Conservation (phyloP, 768 basidiomycete species). For the Podaxis rugospora region DNA sequence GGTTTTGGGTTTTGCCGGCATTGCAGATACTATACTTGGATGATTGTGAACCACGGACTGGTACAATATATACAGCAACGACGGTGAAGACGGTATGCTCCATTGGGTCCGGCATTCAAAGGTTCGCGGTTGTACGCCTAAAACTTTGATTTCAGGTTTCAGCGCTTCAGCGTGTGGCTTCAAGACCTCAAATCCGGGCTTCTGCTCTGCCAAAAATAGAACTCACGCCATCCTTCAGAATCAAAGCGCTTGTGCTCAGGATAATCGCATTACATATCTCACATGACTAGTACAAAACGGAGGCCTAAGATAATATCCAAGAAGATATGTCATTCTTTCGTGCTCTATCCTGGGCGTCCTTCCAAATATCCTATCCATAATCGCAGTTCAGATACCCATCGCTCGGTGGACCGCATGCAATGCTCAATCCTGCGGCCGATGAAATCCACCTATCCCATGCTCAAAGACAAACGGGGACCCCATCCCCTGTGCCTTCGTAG, state of each 20-base stretch:
- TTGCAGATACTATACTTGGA: not conserved
- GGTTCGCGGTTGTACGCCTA: not conserved
- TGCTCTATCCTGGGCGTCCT: not conserved
- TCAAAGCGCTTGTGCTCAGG: not conserved
- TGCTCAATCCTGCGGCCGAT: not conserved
- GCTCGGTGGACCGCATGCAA: not conserved
- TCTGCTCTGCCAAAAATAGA: not conserved
- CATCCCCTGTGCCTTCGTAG: not conserved
- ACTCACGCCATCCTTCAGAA: not conserved
- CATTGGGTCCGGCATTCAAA: not conserved
- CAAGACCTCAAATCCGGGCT: not conserved
- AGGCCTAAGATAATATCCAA: not conserved
- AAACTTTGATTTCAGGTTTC: not conserved
- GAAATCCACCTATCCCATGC: not conserved
- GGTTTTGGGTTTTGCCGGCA: not conserved
- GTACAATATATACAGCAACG: not conserved
- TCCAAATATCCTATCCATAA: no score
- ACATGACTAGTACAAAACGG: not conserved
- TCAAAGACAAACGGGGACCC: not conserved
- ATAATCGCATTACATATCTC: not conserved
- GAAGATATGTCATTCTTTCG: not conserved
- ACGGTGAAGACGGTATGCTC: not conserved
- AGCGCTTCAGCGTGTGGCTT: no score
- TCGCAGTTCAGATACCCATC: no score
- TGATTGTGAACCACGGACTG: not conserved